These are phyloP conservation scores for Aspergillus aculeatus DNA, from an alignment of 2,329 filamentous ascomycete species.

Conservation along the genomic window DNA sequence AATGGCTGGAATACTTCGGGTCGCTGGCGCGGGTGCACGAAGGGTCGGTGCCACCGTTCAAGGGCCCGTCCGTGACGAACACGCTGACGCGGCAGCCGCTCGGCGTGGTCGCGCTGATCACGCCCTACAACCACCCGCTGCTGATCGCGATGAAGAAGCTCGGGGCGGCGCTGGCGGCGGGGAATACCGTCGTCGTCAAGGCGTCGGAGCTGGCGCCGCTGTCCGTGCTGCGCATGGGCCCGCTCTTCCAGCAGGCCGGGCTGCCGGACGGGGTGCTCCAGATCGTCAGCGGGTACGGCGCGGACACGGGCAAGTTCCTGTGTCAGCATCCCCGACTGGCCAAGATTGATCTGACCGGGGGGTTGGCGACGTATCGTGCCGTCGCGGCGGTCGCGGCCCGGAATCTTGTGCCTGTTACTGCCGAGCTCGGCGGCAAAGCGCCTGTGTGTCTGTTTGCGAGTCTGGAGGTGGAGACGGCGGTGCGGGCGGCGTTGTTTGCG, in stretches of 20 bases:
- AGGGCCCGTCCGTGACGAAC: slow-evolving; percentile 37
- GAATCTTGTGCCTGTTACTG: slow-evolving; percentile 36
- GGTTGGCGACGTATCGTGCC: slow-evolving; percentile 32
- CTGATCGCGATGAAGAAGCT: slow-evolving; percentile 41
- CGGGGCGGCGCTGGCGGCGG: slow-evolving; percentile 41
- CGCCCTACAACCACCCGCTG: slow-evolving; percentile 41
- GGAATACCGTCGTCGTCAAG: slow-evolving; percentile 42
- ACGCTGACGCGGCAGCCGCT: slow-evolving; percentile 38
- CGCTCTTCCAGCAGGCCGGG: slow-evolving; percentile 43
- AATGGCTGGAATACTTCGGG: slow-evolving; percentile 71
- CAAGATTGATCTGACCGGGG: slow-evolving; percentile 38
- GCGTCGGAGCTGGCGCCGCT: slow-evolving; percentile 45
- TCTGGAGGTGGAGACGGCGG: slow-evolving; percentile 30
- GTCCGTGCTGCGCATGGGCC: slow-evolving; percentile 41
- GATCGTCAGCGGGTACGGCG: slow-evolving; percentile 55
- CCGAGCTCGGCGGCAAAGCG: slow-evolving; percentile 41
- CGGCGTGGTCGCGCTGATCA: slow-evolving; percentile 42
- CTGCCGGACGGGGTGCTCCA: slow-evolving; percentile 45
- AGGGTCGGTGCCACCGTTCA: slow-evolving; percentile 64
- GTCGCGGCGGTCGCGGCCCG: slow-evolving; percentile 33
- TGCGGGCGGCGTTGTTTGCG: slow-evolving; percentile 39
- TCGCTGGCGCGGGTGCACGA: slow-evolving; percentile 66
- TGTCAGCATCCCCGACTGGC: slow-evolving; percentile 30
- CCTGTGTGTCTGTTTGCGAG: slow-evolving; percentile 36
- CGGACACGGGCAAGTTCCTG: slow-evolving; percentile 42